Evolutionary conservation across 176 grass and related monocot species (phyloP).

Genomic region (Aegilops bicornis): DNA sequence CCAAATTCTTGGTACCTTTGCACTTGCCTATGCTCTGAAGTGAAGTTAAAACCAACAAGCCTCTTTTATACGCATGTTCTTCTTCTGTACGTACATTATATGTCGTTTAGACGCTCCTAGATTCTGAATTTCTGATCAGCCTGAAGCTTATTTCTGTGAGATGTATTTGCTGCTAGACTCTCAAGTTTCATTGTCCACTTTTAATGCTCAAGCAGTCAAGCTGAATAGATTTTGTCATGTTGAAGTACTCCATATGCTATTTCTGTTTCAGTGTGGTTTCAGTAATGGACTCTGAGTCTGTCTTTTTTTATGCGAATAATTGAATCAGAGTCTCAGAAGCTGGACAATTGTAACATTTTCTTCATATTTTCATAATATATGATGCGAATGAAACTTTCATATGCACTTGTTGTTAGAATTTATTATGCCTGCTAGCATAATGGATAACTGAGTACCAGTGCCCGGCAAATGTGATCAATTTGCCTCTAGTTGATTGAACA

Average conservation of each 20-base stretch:
- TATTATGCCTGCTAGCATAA: background rate
- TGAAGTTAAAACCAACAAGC: background rate
- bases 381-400: background rate
- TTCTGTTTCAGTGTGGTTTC: background rate
- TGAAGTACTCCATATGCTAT: background rate
- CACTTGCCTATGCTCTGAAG: background rate
- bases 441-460: background rate
- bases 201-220: constrained; percentile 22
- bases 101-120: background rate
- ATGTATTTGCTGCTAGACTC: background rate
- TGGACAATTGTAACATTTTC: background rate
- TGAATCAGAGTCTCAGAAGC: too few relatives aligned
- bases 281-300: background rate
- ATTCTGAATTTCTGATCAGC: background rate
- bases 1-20: background rate
- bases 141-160: background rate
- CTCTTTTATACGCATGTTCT: background rate
- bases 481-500: background rate
- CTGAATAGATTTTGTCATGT: constrained; percentile 16
- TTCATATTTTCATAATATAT: background rate
- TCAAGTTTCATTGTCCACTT: background rate
- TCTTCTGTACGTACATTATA: background rate
- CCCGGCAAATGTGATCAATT: background rate
- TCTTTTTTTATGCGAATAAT: too few relatives aligned
- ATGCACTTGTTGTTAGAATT: background rate